Percentiles rank a stretch among this genome's conserved stretches.
These are phyloP conservation scores for Podospora pseudoanserina DNA, from an alignment of 495 filamentous ascomycete species.

Conservation along the genomic window DNA sequence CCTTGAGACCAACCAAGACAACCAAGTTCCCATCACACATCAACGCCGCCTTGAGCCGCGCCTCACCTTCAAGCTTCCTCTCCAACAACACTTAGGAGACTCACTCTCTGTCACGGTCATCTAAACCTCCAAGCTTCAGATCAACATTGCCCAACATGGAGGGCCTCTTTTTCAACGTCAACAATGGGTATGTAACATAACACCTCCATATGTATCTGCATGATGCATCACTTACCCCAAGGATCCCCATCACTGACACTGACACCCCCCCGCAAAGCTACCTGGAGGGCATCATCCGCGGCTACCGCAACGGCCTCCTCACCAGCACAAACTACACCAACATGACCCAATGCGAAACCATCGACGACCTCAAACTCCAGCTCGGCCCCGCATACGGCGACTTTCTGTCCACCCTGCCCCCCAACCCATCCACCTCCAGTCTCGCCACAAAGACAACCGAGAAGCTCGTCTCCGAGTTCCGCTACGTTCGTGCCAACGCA, in stretches of 20 bases:
- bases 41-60: conserved; percentile 16
- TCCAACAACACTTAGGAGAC: background rate
- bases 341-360: conserved; percentile 96
- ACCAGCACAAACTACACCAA: conserved; percentile 90
- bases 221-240: background rate
- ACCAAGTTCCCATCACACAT: background rate
- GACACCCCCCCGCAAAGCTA: conserved; percentile 53
- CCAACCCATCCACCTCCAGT: conserved; percentile 92
- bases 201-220: background rate
- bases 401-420: conserved; percentile 89
- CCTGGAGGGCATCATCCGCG: conserved; percentile 93
- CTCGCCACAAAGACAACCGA: conserved; percentile 94
- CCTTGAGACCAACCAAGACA: background rate
- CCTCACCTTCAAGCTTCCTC: background rate
- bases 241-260: background rate
- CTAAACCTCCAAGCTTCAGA: conserved; percentile 21
- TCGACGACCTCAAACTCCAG: conserved; percentile 99
- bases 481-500: conserved; percentile 89
- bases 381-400: conserved; percentile 96
- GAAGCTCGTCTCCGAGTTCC: conserved; percentile 96
- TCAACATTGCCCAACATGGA: conserved; percentile 61
- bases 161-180: conserved; percentile 93
- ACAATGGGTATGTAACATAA: conserved; percentile 67
- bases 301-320: conserved; percentile 91
- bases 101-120: background rate